Evolutionary conservation across 2,329 filamentous ascomycete species (phyloP).

Genomic region (Ophiostoma australiae): DNA sequence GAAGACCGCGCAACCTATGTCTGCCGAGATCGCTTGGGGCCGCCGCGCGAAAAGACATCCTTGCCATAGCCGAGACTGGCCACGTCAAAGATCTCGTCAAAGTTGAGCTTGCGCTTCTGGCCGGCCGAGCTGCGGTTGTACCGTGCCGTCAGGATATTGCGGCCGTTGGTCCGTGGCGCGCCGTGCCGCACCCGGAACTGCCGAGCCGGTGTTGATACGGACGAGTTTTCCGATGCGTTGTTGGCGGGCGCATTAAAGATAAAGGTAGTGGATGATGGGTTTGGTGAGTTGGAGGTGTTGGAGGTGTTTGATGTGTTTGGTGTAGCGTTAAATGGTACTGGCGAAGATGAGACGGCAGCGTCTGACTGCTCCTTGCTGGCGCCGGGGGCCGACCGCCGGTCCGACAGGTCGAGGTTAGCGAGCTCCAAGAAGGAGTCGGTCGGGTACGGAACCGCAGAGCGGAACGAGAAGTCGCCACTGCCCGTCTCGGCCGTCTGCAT

Average conservation of each 20-base stretch:
- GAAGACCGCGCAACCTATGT: slow-evolving; percentile 30
- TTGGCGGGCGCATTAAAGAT: slow-evolving; percentile 20
- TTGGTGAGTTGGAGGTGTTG: background rate
- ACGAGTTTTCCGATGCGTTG: slow-evolving; percentile 20
- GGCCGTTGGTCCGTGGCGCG: slow-evolving; percentile 29
- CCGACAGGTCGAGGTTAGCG: slow-evolving; percentile 56
- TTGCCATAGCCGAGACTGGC: slow-evolving; percentile 55
- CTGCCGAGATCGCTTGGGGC: slow-evolving; percentile 50
- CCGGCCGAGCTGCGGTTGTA: slow-evolving; percentile 59
- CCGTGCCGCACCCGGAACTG: slow-evolving; percentile 27
- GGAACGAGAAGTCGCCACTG: slow-evolving; percentile 62
- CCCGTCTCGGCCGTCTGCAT: slow-evolving; percentile 23
- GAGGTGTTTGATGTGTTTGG: background rate
- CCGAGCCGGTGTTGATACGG: slow-evolving; percentile 16
- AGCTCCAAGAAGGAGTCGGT: slow-evolving; percentile 55
- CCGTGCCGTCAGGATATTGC: slow-evolving; percentile 35
- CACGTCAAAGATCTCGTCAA: slow-evolving; percentile 70
- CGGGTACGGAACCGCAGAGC: slow-evolving; percentile 58
- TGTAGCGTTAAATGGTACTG: background rate
- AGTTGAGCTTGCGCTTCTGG: slow-evolving; percentile 66
- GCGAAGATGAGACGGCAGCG: background rate
- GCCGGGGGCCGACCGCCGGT: slow-evolving; percentile 37
- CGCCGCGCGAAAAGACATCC: slow-evolving; percentile 49
- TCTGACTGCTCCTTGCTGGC: slow-evolving; percentile 19
- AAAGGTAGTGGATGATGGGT: slow-evolving; percentile 14